A percentile compares a stretch with the other conserved stretches of the same genome.
phyloP scores from a whole-genome alignment of 2,329 filamentous ascomycete species.

The Aspergillus latus region DNA sequence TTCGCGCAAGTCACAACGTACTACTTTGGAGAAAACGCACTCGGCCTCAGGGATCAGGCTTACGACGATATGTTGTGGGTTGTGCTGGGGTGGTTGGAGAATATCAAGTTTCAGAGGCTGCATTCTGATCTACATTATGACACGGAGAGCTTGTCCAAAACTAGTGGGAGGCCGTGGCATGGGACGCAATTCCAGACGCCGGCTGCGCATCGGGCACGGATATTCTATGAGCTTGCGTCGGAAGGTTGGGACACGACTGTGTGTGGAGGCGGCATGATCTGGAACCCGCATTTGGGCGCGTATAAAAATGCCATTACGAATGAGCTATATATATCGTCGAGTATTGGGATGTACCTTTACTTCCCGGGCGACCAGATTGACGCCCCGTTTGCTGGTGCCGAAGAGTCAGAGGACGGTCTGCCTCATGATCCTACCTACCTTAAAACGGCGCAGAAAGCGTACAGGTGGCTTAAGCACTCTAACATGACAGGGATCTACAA shows the following conservation, averaged over 20 bases:
- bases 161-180: slow-evolving; percentile 59
- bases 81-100: slow-evolving; percentile 85
- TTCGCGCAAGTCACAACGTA: slow-evolving; percentile 75
- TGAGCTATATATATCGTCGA: slow-evolving; percentile 81
- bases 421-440: slow-evolving; percentile 65
- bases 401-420: slow-evolving; percentile 31
- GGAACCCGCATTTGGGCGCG: slow-evolving; percentile 75
- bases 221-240: slow-evolving; percentile 81
- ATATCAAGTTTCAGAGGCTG: slow-evolving; percentile 70
- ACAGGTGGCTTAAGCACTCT: slow-evolving; percentile 74
- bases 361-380: slow-evolving; percentile 77
- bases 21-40: slow-evolving; percentile 83
- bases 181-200: slow-evolving; percentile 71
- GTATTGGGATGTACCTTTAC: slow-evolving; percentile 83
- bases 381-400: slow-evolving; percentile 60
- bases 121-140: slow-evolving; percentile 65
- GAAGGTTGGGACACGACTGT: slow-evolving; percentile 78
- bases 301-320: slow-evolving; percentile 99
- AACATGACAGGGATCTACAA: slow-evolving; percentile 78
- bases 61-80: slow-evolving; percentile 97
- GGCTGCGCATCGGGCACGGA: slow-evolving; percentile 77
- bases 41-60: slow-evolving; percentile 72
- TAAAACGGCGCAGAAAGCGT: slow-evolving; percentile 71
- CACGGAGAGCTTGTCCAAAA: slow-evolving; percentile 21
- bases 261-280: slow-evolving; percentile 85